phyloP scores from a whole-genome alignment of 2,329 filamentous ascomycete species.

The Phialemonium atrogriseum region DNA sequence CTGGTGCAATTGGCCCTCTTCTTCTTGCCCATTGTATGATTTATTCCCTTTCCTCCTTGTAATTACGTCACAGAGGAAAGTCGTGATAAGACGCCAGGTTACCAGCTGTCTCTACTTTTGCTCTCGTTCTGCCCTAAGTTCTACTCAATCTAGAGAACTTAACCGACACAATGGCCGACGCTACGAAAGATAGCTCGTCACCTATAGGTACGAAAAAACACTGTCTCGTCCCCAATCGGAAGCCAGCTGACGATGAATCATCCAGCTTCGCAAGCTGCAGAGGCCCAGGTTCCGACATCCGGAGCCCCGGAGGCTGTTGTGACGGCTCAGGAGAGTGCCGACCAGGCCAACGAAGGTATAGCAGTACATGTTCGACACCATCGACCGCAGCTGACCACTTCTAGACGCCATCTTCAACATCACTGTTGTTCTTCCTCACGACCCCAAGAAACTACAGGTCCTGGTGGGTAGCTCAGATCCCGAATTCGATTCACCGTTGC shows the following conservation, averaged over 20 bases:
- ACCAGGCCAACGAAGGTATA: slow-evolving; percentile 23
- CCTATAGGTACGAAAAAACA: too few species aligned
- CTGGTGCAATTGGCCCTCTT: too few species aligned
- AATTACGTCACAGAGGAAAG: too few species aligned
- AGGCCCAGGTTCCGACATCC: slow-evolving; percentile 7
- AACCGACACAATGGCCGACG: slow-evolving; percentile 1
- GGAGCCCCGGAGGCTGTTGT: slow-evolving; percentile 10
- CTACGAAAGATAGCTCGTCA: background rate
- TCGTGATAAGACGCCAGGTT: too few species aligned
- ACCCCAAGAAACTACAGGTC: slow-evolving; percentile 71
- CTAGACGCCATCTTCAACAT: slow-evolving; percentile 48
- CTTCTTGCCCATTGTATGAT: too few species aligned
- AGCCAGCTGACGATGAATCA: too few species aligned
- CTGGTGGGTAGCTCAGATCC: slow-evolving; percentile 52
- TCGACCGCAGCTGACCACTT: slow-evolving; percentile 9
- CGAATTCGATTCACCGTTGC: slow-evolving; percentile 5
- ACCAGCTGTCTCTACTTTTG: too few species aligned
- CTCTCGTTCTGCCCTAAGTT: slow-evolving; percentile 4
- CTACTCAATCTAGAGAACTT: too few species aligned
- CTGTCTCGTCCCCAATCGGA: too few species aligned
- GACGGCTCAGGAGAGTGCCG: slow-evolving; percentile 16
- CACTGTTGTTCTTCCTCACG: slow-evolving; percentile 73
- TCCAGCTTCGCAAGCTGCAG: slow-evolving; percentile 10
- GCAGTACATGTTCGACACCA: background rate
- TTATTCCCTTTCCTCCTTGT: too few species aligned